Evolutionary conservation across 108 stramenopile genomes (phyloP).

Genomic region (Seminavis robusta): DNA sequence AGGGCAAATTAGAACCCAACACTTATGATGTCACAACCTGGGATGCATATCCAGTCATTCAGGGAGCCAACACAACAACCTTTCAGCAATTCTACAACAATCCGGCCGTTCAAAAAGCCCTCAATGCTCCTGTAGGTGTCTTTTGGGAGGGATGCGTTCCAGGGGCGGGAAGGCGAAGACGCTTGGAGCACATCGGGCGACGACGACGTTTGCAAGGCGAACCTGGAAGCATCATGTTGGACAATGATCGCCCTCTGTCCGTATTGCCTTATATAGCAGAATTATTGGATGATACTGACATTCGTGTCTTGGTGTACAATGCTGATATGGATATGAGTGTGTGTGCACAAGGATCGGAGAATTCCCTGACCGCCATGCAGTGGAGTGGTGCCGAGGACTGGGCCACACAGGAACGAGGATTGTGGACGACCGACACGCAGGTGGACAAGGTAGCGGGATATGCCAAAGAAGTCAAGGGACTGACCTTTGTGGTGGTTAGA

Average conservation of each 20-base stretch:
- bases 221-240: slow-evolving; percentile 36
- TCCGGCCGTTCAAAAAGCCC: slow-evolving; percentile 43
- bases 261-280: slow-evolving; percentile 67
- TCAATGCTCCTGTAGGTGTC: slow-evolving; percentile 34
- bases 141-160: slow-evolving; percentile 58
- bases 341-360: slow-evolving; percentile 51
- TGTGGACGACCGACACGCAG: slow-evolving; percentile 43
- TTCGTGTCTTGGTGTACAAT: slow-evolving; percentile 65
- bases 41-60: slow-evolving; percentile 36
- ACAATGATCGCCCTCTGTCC: slow-evolving; percentile 50
- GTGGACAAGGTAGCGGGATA: slow-evolving; percentile 43
- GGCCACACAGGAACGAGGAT: slow-evolving; percentile 27
- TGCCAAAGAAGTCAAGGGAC: slow-evolving; percentile 38
- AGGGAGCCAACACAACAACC: slow-evolving; percentile 5
- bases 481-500: slow-evolving; percentile 56
- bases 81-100: slow-evolving; percentile 50
- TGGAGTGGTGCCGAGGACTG: slow-evolving; percentile 58
- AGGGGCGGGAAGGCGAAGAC: slow-evolving; percentile 50
- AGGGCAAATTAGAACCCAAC: slow-evolving; percentile 21
- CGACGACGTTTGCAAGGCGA: slow-evolving; percentile 8
- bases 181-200: slow-evolving; percentile 12
- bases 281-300: slow-evolving; percentile 63
- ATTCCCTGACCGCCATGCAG: slow-evolving; percentile 51
- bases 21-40: slow-evolving; percentile 70
- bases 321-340: slow-evolving; percentile 69